Conservation (phyloP, 2,329 filamentous ascomycete genomes). For the Trichoderma endophyticum region DNA sequence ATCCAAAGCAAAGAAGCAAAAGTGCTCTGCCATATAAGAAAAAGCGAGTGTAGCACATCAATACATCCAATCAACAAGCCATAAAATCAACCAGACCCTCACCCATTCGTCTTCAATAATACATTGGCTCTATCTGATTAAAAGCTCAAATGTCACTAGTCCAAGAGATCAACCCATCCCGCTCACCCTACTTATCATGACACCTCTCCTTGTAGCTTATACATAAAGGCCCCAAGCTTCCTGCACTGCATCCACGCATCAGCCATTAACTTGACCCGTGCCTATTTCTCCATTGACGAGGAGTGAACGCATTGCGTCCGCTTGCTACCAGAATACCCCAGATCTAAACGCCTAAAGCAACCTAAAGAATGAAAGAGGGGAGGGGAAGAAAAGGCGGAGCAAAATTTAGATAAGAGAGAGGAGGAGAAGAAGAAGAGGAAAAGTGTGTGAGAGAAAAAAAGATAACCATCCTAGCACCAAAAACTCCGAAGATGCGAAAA, state of each 20-base stretch:
- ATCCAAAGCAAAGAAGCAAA: background rate
- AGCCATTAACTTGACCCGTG: background rate
- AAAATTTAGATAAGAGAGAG: background rate
- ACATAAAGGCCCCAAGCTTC: background rate
- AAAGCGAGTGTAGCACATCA: background rate
- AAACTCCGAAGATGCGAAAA: background rate
- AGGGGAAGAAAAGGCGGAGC: background rate
- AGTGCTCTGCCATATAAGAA: background rate
- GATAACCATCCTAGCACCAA: background rate
- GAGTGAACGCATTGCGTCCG: background rate
- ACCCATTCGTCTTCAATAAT: background rate
- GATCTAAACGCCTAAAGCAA: background rate
- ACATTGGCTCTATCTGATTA: background rate
- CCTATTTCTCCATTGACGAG: background rate
- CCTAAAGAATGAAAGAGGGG: background rate
- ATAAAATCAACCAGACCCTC: background rate
- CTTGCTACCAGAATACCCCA: background rate
- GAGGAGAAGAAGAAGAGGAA: background rate
- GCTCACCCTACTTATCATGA: background rate
- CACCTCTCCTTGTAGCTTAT: background rate
- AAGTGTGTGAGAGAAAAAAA: background rate
- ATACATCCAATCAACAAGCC: background rate
- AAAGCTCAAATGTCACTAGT: background rate
- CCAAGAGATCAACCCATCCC: background rate
- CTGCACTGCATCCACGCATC: background rate